A percentile compares a stretch with the other conserved stretches of the same genome.
phyloP scores from a whole-genome alignment of 345 rosid species.

The Erodium maritimum region DNA sequence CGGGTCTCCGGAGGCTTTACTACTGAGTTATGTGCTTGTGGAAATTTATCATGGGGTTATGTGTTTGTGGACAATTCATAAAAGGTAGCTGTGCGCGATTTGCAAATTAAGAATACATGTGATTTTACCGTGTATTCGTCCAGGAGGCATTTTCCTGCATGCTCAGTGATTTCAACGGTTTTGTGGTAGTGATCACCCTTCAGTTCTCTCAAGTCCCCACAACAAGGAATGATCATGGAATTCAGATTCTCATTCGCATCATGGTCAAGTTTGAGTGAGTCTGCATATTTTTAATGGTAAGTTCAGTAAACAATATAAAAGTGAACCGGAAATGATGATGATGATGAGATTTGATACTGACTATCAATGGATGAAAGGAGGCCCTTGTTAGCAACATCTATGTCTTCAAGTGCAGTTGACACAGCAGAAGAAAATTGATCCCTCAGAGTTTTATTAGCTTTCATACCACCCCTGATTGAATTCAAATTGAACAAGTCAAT shows the following conservation, averaged over 20 bases:
- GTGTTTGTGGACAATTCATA: too few relatives aligned
- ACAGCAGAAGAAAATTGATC: conserved; percentile 62
- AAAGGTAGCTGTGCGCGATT: too few relatives aligned
- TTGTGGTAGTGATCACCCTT: conserved; percentile 80
- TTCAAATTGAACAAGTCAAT: neutral
- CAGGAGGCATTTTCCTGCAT: conserved; percentile 84
- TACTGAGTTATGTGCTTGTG: too few relatives aligned
- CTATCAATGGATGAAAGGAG: conserved; percentile 64
- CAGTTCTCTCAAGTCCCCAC: conserved; percentile 64
- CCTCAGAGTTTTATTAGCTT: conserved; percentile 57
- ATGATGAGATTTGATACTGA: conserved; percentile 30
- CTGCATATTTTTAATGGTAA: conserved; percentile 42
- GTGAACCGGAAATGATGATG: too few relatives aligned
- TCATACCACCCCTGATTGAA: conserved; percentile 55
- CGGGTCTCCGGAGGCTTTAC: too few relatives aligned
- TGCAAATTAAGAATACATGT: neutral
- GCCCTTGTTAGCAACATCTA: conserved; percentile 46
- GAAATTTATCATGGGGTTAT: too few relatives aligned
- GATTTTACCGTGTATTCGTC: conserved; percentile 65
- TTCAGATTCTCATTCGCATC: conserved; percentile 72
- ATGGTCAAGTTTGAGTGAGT: conserved; percentile 77
- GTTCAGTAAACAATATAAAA: too few relatives aligned
- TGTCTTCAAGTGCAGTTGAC: conserved; percentile 55
- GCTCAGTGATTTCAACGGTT: conserved; percentile 66
- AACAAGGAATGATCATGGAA: conserved; percentile 77